These are phyloP conservation scores for Fragilaria crotonensis DNA, from an alignment of 108 stramenopile genomes.

Conservation along the genomic window DNA sequence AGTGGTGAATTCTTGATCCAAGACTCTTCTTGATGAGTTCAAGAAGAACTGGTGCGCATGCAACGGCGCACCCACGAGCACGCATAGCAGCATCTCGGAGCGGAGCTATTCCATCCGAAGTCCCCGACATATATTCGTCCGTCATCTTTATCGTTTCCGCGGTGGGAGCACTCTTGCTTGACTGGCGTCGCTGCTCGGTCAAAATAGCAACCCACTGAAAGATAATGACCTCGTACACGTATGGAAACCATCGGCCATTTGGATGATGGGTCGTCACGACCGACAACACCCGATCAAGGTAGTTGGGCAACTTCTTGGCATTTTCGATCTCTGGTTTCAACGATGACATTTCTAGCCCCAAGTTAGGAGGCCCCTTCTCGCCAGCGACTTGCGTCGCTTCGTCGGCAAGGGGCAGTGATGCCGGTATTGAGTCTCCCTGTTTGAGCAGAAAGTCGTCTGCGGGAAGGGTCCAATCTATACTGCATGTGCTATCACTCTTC, in stretches of 20 bases:
- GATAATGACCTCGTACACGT: slow-evolving; percentile 80
- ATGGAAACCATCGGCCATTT: slow-evolving; percentile 77
- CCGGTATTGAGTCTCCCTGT: too few species aligned
- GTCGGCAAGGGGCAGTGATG: background rate
- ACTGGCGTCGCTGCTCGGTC: slow-evolving; percentile 49
- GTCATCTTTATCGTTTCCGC: background rate
- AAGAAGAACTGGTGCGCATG: slow-evolving; percentile 81
- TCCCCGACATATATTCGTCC: slow-evolving; percentile 7
- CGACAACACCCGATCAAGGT: slow-evolving; percentile 58
- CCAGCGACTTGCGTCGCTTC: background rate
- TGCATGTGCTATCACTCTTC: slow-evolving; percentile 71
- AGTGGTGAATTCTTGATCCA: slow-evolving; percentile 48
- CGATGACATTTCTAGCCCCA: slow-evolving; percentile 13
- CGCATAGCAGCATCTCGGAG: slow-evolving; percentile 60
- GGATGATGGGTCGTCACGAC: slow-evolving; percentile 15
- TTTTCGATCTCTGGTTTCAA: slow-evolving; percentile 19
- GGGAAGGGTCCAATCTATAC: slow-evolving; percentile 82
- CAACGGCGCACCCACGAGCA: slow-evolving; percentile 59
- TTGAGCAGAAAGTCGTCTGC: slow-evolving; percentile 30
- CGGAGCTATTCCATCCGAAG: slow-evolving; percentile 24
- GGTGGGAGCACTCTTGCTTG: slow-evolving; percentile 9
- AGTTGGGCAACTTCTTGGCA: slow-evolving; percentile 41
- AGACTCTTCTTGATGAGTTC: slow-evolving; percentile 84
- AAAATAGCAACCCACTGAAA: slow-evolving; percentile 82
- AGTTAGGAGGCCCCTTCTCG: background rate